Percentiles rank a stretch among this genome's conserved stretches.
Conservation (phyloP, 106 monocot genomes). For the Amphibolis antarctica region DNA sequence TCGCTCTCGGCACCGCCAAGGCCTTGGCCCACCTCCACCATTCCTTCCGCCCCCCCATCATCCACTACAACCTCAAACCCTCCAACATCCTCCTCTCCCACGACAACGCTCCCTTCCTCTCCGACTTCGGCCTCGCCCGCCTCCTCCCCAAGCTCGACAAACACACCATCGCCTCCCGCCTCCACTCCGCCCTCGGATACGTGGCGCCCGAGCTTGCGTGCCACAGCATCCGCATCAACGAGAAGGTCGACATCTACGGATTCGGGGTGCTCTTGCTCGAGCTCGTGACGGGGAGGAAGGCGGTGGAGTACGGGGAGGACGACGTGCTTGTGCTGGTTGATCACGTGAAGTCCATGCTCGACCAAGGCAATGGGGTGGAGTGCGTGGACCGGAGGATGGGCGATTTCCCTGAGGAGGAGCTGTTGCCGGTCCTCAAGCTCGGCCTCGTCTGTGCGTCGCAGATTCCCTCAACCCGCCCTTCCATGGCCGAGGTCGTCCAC, state of each 20-base stretch:
- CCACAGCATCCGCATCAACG: constrained; percentile 57
- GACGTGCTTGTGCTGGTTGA: constrained; percentile 68
- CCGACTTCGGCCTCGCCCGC: constrained; percentile 72
- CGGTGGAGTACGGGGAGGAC: constrained; percentile 47
- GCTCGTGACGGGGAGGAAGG: constrained; percentile 72
- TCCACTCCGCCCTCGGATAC: constrained; percentile 53
- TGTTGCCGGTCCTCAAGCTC: constrained; percentile 79
- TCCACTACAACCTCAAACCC: constrained; percentile 83
- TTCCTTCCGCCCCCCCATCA: constrained; percentile 54
- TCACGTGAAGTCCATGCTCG: constrained; percentile 46
- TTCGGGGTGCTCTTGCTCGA: constrained; percentile 73
- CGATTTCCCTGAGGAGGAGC: constrained; percentile 83
- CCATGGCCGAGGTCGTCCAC: constrained; percentile 93
- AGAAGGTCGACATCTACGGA: constrained; percentile 84
- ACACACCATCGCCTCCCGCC: constrained; percentile 30
- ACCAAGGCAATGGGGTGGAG: constrained; percentile 57
- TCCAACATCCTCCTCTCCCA: constrained; percentile 70
- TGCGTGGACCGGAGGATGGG: constrained; percentile 64
- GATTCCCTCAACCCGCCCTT: constrained; percentile 84
- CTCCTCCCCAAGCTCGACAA: constrained; percentile 50
- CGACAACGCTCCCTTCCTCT: constrained; percentile 30
- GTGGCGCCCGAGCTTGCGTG: constrained; percentile 80
- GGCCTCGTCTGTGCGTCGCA: constrained; percentile 86
- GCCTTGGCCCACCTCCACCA: constrained; percentile 79
- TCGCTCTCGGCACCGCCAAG: constrained; percentile 53